Conservation (phyloP, 2,329 filamentous ascomycete species). For the Bipolaris gigantea region DNA sequence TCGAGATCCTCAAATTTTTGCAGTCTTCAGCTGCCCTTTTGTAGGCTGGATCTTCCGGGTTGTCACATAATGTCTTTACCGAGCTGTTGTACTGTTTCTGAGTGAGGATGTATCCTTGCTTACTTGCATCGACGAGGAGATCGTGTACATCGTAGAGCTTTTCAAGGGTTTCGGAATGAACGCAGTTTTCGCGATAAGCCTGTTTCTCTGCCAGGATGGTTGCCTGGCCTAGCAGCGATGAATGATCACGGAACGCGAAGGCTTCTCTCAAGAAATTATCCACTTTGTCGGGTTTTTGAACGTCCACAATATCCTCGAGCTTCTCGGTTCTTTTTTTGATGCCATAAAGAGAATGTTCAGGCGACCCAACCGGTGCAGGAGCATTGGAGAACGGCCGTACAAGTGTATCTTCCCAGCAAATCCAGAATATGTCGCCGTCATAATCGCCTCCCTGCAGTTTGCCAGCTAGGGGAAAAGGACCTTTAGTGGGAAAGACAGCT, state of each 20-base stretch:
- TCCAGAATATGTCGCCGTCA: slow-evolving; percentile 76
- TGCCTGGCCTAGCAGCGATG: slow-evolving; percentile 62
- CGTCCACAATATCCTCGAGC: slow-evolving; percentile 51
- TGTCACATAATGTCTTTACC: slow-evolving; percentile 56
- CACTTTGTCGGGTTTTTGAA: slow-evolving; percentile 32
- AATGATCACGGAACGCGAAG: slow-evolving; percentile 61
- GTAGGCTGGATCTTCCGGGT: slow-evolving; percentile 51
- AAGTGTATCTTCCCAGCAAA: slow-evolving; percentile 71
- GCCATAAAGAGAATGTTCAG: slow-evolving; percentile 54
- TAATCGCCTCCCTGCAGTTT: slow-evolving; percentile 80
- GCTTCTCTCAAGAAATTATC: slow-evolving; percentile 56
- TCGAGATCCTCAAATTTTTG: slow-evolving; percentile 16
- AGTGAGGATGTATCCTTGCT: slow-evolving; percentile 54
- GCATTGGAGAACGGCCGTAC: slow-evolving; percentile 69
- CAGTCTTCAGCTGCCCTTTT: slow-evolving; percentile 37
- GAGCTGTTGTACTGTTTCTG: slow-evolving; percentile 52
- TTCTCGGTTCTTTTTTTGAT: slow-evolving; percentile 54
- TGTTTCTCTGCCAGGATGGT: slow-evolving; percentile 66
- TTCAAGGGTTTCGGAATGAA: slow-evolving; percentile 28
- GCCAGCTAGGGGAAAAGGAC: slow-evolving; percentile 64
- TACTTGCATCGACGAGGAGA: slow-evolving; percentile 50
- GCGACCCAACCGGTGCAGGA: slow-evolving; percentile 49
- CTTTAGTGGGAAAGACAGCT: slow-evolving; percentile 71
- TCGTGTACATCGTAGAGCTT: slow-evolving; percentile 48
- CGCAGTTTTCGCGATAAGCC: slow-evolving; percentile 54